Conservation (phyloP, 148 eudicot genomes). For the Beta vulgaris region DNA sequence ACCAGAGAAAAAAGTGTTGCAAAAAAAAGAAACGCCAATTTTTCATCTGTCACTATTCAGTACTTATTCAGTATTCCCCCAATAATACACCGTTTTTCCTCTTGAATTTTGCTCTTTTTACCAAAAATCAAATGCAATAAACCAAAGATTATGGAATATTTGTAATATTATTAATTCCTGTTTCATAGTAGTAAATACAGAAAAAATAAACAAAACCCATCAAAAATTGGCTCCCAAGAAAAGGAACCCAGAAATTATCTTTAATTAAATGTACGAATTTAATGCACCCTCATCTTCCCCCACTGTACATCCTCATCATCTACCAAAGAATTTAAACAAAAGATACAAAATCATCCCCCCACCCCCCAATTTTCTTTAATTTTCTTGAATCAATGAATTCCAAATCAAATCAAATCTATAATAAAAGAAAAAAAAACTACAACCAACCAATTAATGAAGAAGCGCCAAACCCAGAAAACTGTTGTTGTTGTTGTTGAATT, state of each 20-base stretch:
- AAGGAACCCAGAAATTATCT: conserved; percentile 18
- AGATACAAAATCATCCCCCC: neutral
- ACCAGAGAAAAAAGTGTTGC: neutral
- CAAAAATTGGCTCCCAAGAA: conserved; percentile 31
- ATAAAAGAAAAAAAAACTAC: conserved; percentile 11
- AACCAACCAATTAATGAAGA: conserved; percentile 31
- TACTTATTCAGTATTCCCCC: neutral
- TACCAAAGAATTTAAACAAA: conserved; percentile 32
- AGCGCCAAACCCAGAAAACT: conserved; percentile 12
- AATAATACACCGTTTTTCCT: conserved; percentile 5
- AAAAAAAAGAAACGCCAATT: conserved; percentile 1
- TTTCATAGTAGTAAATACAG: conserved; percentile 17
- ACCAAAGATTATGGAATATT: too few species aligned
- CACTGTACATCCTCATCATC: conserved; percentile 37
- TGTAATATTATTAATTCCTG: neutral
- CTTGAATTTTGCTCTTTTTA: neutral
- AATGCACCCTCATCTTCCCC: conserved; percentile 18
- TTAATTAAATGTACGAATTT: conserved; percentile 6
- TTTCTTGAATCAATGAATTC: neutral
- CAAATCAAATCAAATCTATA: neutral
- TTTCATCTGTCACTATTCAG: neutral
- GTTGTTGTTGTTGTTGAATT: neutral
- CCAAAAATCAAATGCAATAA: neutral
- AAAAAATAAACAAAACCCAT: neutral
- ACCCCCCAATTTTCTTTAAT: neutral